Percentiles rank a stretch among this genome's conserved stretches.
Conservation (phyloP, 2,329 filamentous ascomycete species). For the Phialophora expanda region DNA sequence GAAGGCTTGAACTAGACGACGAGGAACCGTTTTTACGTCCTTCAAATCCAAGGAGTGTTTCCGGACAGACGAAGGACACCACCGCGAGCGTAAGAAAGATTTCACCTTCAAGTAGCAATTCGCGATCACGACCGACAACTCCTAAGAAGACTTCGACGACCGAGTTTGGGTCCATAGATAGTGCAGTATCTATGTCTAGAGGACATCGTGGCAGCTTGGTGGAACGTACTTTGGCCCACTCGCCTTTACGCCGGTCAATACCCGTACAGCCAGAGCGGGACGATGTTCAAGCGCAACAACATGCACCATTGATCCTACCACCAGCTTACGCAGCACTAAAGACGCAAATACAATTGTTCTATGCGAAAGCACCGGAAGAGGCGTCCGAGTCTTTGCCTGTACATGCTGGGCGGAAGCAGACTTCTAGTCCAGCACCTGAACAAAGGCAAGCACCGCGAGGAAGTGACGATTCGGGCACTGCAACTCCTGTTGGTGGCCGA, state of each 20-base stretch:
- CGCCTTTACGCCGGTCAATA: slow-evolving; percentile 23
- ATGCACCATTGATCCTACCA: slow-evolving; percentile 7
- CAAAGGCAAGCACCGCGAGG: neutral
- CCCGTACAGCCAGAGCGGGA: slow-evolving; percentile 13
- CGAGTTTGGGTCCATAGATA: slow-evolving; percentile 33
- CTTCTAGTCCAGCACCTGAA: slow-evolving; percentile 13
- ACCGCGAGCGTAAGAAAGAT: slow-evolving; percentile 1
- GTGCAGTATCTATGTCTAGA: slow-evolving; percentile 26
- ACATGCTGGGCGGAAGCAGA: slow-evolving; percentile 28
- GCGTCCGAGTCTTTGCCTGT: slow-evolving; percentile 30
- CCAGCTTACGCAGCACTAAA: slow-evolving; percentile 23
- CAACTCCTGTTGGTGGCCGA: slow-evolving; percentile 27
- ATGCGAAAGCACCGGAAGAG: slow-evolving; percentile 25
- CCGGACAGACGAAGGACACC: slow-evolving; percentile 5
- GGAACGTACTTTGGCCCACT: slow-evolving; percentile 24
- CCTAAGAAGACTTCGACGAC: slow-evolving; percentile 21
- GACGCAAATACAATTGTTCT: slow-evolving; percentile 29
- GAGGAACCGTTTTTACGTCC: slow-evolving; percentile 21
- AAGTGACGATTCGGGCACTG: slow-evolving; percentile 31
- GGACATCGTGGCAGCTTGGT: slow-evolving; percentile 11
- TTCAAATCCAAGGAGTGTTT: neutral
- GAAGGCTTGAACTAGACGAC: slow-evolving; percentile 61
- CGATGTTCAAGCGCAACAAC: slow-evolving; percentile 12
- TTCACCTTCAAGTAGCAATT: slow-evolving; percentile 17
- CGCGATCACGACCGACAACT: slow-evolving; percentile 26